These are phyloP conservation scores for Schizopora paradoxa DNA, from an alignment of 1,284 basidiomycete species.

Conservation along the genomic window DNA sequence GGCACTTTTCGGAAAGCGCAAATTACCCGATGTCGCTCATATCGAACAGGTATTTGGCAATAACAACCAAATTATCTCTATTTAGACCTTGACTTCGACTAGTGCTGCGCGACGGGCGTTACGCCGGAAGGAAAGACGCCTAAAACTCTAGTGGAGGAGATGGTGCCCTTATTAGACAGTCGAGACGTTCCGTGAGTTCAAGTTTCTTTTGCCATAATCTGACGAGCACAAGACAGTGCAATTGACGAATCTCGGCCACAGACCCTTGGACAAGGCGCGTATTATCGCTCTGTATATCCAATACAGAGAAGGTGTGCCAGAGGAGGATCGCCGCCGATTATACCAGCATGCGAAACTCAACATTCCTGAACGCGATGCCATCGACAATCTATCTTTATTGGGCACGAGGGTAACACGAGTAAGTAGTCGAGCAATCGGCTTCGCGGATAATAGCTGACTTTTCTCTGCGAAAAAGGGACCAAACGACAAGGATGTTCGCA, in stretches of 20 bases:
- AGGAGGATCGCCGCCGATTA: constrained; percentile 90
- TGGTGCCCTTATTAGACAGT: constrained; percentile 94
- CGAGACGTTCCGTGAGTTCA: constrained; percentile 67
- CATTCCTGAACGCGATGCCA: constrained; percentile 88
- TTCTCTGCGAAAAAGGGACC: constrained; percentile 40
- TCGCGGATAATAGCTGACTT: constrained; percentile 5
- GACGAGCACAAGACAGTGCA: neutral
- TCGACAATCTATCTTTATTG: constrained; percentile 82
- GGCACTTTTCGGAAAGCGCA: constrained; percentile 86
- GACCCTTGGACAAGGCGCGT: constrained; percentile 89
- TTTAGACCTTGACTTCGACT: constrained; percentile 3
- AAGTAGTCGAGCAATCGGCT: constrained; percentile 25
- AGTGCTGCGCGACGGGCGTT: constrained; percentile 89
- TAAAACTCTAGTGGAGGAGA: constrained; percentile 93
- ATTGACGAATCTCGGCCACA: constrained; percentile 30
- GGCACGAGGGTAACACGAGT: constrained; percentile 86
- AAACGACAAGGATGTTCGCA: constrained; percentile 70
- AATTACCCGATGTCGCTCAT: constrained; percentile 79
- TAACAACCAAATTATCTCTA: neutral
- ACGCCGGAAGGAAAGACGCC: constrained; percentile 88
- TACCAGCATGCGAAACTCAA: constrained; percentile 95
- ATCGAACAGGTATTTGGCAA: constrained; percentile 77
- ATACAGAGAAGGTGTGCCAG: constrained; percentile 93
- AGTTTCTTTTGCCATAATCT: constrained; percentile 10
- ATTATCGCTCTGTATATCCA: constrained; percentile 97